A percentile compares a stretch with the other conserved stretches of the same genome.
Evolutionary conservation across 345 rosid species (phyloP).

Genomic region (Hibiscus trionum): DNA sequence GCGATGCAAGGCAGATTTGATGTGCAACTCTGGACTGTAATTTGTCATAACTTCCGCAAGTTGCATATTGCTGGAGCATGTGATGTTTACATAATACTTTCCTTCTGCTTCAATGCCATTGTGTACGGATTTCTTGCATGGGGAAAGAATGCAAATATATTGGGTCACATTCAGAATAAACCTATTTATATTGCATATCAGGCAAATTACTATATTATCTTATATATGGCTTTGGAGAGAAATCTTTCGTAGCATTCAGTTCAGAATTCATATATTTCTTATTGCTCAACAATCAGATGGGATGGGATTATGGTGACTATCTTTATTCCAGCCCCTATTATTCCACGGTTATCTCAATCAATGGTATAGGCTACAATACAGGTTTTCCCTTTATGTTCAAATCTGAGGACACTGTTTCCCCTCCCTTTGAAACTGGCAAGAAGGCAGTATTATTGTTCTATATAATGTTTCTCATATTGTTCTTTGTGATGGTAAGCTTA

Average conservation of each 20-base stretch:
- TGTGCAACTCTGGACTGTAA: constrained; percentile 20
- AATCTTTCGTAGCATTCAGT: constrained; percentile 10
- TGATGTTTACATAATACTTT: constrained; percentile 17
- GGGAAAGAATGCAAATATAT: constrained; percentile 24
- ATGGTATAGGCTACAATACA: constrained; percentile 29
- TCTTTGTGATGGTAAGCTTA: constrained; percentile 47
- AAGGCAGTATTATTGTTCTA: constrained; percentile 46
- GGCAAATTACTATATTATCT: constrained; percentile 22
- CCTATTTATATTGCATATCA: constrained; percentile 13
- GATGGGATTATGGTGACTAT: constrained; percentile 30
- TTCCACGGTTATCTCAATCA: constrained; percentile 26
- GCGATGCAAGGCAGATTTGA: constrained; percentile 22
- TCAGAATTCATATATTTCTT: constrained; percentile 36
- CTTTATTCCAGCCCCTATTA: constrained; percentile 27
- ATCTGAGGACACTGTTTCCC: constrained; percentile 38
- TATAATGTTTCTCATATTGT: constrained; percentile 43
- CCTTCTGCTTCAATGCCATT: constrained; percentile 25
- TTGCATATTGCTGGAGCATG: constrained; percentile 21
- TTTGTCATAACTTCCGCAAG: constrained; percentile 21
- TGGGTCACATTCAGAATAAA: constrained; percentile 26
- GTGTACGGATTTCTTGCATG: constrained; percentile 26
- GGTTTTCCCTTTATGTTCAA: constrained; percentile 34
- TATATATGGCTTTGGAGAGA: constrained; percentile 31
- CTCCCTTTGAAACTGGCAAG: constrained; percentile 43
- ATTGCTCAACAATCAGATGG: constrained; percentile 31